phyloP scores from a whole-genome alignment of 345 rosid species.

The Citrus maxima region DNA sequence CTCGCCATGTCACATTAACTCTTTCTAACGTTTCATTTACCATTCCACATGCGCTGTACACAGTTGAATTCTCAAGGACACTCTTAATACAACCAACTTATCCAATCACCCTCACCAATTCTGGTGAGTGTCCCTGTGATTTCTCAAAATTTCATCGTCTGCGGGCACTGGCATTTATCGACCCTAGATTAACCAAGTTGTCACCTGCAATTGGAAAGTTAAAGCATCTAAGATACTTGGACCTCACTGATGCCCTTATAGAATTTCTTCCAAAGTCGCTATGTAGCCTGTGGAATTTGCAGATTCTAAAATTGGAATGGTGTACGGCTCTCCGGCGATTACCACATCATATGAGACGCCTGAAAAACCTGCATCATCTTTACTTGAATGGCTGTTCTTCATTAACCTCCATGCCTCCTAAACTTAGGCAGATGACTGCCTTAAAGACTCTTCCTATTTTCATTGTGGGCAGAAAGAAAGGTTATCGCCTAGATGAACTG shows the following conservation, averaged over 20 bases:
- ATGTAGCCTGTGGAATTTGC: conserved; percentile 2
- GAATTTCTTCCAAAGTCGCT: neutral
- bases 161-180: neutral
- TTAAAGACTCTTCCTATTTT: neutral
- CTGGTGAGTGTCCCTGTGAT: neutral
- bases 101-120: neutral
- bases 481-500: neutral
- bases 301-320: neutral
- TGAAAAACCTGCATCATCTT: neutral
- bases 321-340: neutral
- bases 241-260: neutral
- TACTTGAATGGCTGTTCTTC: neutral
- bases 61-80: neutral
- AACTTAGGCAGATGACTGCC: conserved; percentile 6
- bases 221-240: conserved; percentile 4
- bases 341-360: neutral
- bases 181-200: neutral
- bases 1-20: neutral
- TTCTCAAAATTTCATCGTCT: neutral
- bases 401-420: neutral
- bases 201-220: neutral
- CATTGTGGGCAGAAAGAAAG: neutral
- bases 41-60: neutral
- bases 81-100: neutral
- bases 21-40: neutral